phyloP scores from a whole-genome alignment of 192 early-diverging fungal species.

The Anaeromyces robustus region DNA sequence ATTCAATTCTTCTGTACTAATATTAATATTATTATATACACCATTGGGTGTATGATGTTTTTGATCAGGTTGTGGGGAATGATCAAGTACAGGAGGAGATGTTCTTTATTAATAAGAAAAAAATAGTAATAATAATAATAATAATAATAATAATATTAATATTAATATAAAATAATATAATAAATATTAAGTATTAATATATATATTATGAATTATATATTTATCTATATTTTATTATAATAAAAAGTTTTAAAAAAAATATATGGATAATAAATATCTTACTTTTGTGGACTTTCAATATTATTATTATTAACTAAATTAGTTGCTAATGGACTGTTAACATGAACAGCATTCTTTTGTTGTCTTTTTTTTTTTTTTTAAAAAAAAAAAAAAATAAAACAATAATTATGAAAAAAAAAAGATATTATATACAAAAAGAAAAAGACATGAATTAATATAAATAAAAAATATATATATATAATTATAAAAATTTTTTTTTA shows the following conservation, averaged over 20 bases:
- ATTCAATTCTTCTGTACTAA: background rate
- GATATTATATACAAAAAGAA: too few relatives aligned
- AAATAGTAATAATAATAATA: background rate
- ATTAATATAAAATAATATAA: too few relatives aligned
- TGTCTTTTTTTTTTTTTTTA: background rate
- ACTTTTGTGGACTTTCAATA: background rate
- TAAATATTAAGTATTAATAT: too few relatives aligned
- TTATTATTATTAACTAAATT: background rate
- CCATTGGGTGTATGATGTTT: background rate
- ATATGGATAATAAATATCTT: conserved; percentile 7
- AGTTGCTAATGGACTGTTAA: conserved; percentile 18
- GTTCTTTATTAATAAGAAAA: background rate
- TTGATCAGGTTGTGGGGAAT: background rate
- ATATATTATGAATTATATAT: too few relatives aligned
- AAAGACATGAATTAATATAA: too few relatives aligned
- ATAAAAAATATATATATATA: too few relatives aligned
- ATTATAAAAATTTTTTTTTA: too few relatives aligned
- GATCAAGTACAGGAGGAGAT: too few relatives aligned
- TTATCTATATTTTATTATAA: too few relatives aligned
- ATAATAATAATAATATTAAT: conserved; percentile 10
- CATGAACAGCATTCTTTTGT: conserved; percentile 9
- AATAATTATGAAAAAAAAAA: too few relatives aligned
- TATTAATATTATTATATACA: background rate
- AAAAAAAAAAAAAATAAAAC: too few relatives aligned
- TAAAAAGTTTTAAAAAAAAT: too few relatives aligned